Base-by-base conservation (phyloP, 768 basidiomycete genomes). In the Boletus patriciae region DNA sequence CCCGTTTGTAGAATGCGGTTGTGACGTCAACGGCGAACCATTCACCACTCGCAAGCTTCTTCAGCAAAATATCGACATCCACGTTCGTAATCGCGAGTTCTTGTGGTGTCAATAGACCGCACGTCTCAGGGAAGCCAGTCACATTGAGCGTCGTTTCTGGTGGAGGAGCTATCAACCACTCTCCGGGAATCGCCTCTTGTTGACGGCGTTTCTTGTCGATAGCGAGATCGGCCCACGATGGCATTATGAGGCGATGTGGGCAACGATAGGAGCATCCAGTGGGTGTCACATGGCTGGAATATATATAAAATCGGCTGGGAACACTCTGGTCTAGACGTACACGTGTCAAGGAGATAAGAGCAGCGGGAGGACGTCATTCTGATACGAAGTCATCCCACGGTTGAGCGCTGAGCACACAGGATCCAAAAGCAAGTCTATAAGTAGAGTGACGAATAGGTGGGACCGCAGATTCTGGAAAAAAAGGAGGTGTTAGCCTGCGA, bases 1-100 rank as follows among this genome's bases (percentile, higher is more conserved):
- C 92, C 42, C 90, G 76, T 70, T 92, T 92, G 62, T 80, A 84
- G 71, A 86, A 92, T 0, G 90, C 88, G 0, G 75, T 83, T 0
- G 85, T 87, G 3, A 91, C 88, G 16, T 83, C 81, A 2, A 88
- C 81, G 2, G 87, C 75, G 0, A 86, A 78, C 85, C 84, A 90
- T 44, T 74, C 68, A 3, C 77, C 78, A 1, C 62, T 70, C 15
- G 80, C 81, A 15, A 92, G 72, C 34, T 80, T 85, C 27, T 71
- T 56, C 31, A 91, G 73, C 5, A 92, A 69, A 8, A 68, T 62
- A 15, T 76, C 71, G 6, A 82, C 73, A 6, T 73, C 55, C 0
- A 78, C 71, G 42, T 75, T 76, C 3, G 88, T 90, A 40, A 90
- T 89, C 57, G 79, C 78, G 27, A 88, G 61, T 60, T 90, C 86